phyloP scores from a whole-genome alignment of 1,139 yeast species.

The Waltiozyma sp. region DNA sequence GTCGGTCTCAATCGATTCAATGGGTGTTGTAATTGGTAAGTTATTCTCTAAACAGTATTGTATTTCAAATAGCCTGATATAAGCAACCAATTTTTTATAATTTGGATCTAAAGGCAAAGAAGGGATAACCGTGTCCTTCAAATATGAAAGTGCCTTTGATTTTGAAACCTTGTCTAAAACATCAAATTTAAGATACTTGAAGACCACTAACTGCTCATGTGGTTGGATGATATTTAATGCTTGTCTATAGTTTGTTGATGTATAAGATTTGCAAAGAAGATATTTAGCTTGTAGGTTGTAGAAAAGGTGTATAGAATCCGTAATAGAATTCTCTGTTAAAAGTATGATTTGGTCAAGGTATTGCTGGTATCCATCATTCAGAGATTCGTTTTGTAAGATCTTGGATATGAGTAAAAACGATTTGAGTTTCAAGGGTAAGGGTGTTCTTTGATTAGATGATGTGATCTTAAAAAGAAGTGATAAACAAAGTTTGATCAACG shows the following conservation, averaged over 20 bases:
- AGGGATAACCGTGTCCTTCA: neutral
- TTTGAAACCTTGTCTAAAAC: conserved; percentile 1
- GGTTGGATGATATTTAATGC: conserved; percentile 1
- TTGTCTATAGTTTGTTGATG: conserved; percentile 6
- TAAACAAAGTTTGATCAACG: conserved; percentile 11
- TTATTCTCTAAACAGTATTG: neutral
- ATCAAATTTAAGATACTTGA: conserved; percentile 5
- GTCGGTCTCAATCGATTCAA: neutral
- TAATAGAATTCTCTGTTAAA: conserved; percentile 3
- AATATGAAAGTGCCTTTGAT: neutral
- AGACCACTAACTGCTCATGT: conserved; percentile 1
- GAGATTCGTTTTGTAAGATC: conserved; percentile 4
- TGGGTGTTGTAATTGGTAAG: neutral
- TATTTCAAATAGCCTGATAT: neutral
- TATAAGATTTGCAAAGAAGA: neutral
- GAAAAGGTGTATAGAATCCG: neutral
- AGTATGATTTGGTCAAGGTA: conserved; percentile 9
- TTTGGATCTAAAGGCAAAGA: neutral
- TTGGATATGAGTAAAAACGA: conserved; percentile 8
- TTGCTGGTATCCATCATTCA: conserved; percentile 6
- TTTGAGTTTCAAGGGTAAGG: conserved; percentile 6
- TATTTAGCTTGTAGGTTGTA: conserved; percentile 4
- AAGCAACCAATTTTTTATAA: neutral
- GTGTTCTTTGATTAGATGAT: conserved; percentile 3
- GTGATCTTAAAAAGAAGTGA: conserved; percentile 7